Evolutionary conservation across 331 rosid species (phyloP), one percentile per base, ranked within the genome.

Genomic region (Malus hybrid): DNA sequence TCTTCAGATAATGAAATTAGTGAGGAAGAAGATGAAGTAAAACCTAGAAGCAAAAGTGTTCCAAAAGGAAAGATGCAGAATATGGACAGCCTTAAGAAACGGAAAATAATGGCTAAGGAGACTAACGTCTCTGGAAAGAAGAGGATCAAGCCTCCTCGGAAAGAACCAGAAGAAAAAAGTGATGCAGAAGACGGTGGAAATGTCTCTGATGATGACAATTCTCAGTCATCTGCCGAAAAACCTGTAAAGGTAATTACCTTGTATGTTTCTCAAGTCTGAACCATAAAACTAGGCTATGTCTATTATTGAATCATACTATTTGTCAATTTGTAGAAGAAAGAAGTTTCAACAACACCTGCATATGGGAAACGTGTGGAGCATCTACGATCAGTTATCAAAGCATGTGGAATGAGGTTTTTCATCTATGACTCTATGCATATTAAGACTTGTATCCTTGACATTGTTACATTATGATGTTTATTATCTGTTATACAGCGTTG

Each of bases 361-460:
- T 86, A 92, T 77, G 93, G 97, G 28, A 94, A 90, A 86, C 96
- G 72, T 5, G 99, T 94, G 86, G 99, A 94, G 87, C 81, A 81
- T 75, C 83, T 94, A 76, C 90, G 91, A 82, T 90, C 99, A 60
- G 88, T 94, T 76, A 92, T 94, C 84, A 94, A 94, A 88, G 90
- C 92, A 13, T 92, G 97, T 83, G 99, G 99, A 74, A 88, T 94
- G 99, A 84, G 99, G 99, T 90, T 69, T 78, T 63, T 75, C 80
- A 69, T 74, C 65, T 73, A 73, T 64, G 69, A 61, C 59, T 81
- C 59, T 28, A 80, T n/a, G 42, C 33, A 65, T 60, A 64, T 70
- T 75, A 77, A 57, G 14, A 71, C 59, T 77, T 59, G 56, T 62
- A 57, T 80, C 70, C 70, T 78, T 76, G 32, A 55, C 67, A 80